Evolutionary conservation across 2,329 filamentous ascomycete genomes (phyloP).

Genomic region (Xylariaceae sp.): DNA sequence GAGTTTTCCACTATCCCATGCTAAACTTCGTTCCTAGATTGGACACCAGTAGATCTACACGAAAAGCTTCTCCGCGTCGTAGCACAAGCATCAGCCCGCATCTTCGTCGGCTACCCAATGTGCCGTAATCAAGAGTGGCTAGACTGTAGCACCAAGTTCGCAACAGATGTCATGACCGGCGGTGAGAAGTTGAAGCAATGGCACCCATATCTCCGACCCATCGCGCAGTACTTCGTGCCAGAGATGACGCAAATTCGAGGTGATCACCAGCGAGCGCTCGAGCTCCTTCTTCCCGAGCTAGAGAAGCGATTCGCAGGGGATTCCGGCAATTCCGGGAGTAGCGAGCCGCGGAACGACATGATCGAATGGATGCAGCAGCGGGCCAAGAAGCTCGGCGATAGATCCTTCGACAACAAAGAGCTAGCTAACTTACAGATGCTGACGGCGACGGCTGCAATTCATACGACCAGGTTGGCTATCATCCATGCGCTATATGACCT

Average conservation of each 20-base stretch:
- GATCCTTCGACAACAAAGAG: conserved; percentile 25
- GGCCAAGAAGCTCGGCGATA: conserved; percentile 22
- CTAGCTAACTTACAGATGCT: conserved; percentile 29
- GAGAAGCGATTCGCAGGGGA: conserved; percentile 19
- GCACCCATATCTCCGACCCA: conserved; percentile 25
- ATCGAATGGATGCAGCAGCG: conserved; percentile 30
- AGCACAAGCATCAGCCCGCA: conserved; percentile 27
- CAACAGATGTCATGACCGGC: conserved; percentile 25
- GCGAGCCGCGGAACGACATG: conserved; percentile 22
- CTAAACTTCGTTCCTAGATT: conserved; percentile 19
- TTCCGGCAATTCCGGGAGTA: background rate
- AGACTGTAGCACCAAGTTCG: conserved; percentile 27
- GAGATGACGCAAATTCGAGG: conserved; percentile 27
- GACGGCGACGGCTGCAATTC: conserved; percentile 34
- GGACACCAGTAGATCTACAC: conserved; percentile 27
- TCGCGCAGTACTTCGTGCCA: conserved; percentile 27
- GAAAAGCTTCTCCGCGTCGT: conserved; percentile 26
- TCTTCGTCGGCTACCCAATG: conserved; percentile 28
- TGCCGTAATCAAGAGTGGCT: conserved; percentile 28
- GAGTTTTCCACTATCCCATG: background rate
- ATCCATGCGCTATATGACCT: conserved; percentile 41
- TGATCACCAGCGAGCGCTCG: conserved; percentile 23
- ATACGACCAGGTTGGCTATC: conserved; percentile 31
- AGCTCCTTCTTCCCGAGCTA: conserved; percentile 24
- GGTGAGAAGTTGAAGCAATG: conserved; percentile 29